Conservation (phyloP, 1,139 yeast species). For the Geotrichum bryndzae region DNA sequence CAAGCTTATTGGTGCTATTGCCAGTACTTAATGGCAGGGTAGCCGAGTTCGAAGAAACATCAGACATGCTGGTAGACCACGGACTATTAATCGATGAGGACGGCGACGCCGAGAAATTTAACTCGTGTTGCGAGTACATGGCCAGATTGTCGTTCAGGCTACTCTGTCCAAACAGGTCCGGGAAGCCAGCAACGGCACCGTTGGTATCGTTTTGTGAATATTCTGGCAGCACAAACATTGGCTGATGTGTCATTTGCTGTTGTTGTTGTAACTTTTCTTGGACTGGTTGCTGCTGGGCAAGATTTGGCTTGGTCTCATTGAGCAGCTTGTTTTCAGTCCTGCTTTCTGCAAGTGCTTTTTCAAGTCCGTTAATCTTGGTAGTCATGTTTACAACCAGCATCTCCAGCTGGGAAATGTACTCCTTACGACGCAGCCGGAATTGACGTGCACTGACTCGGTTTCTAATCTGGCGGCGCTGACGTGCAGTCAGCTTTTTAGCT, state of each 20-base stretch:
- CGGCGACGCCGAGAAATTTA: neutral
- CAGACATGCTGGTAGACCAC: neutral
- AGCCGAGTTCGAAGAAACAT: neutral
- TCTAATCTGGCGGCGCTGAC: slow-evolving; percentile 33
- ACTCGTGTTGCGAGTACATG: neutral
- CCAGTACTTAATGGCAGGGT: neutral
- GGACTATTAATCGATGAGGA: slow-evolving; percentile 2
- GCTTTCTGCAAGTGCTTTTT: neutral
- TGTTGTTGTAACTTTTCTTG: neutral
- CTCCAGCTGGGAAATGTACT: slow-evolving; percentile 32
- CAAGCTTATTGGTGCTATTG: neutral
- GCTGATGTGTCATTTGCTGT: neutral
- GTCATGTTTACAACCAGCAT: slow-evolving; percentile 27
- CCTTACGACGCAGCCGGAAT: slow-evolving; percentile 33
- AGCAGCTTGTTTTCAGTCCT: neutral
- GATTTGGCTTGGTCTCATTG: neutral
- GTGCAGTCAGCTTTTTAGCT: slow-evolving; percentile 30
- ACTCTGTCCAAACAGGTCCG: neutral
- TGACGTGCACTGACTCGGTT: slow-evolving; percentile 34
- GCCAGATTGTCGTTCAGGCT: neutral
- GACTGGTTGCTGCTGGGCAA: neutral
- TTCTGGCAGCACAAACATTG: slow-evolving; percentile 5
- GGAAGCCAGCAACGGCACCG: neutral
- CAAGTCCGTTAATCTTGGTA: slow-evolving; percentile 20
- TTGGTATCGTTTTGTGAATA: slow-evolving; percentile 4